Percentiles rank a stretch among this genome's conserved stretches.
Evolutionary conservation across 1,284 basidiomycete genomes (phyloP).

Genomic region (Trichosporon sp.): DNA sequence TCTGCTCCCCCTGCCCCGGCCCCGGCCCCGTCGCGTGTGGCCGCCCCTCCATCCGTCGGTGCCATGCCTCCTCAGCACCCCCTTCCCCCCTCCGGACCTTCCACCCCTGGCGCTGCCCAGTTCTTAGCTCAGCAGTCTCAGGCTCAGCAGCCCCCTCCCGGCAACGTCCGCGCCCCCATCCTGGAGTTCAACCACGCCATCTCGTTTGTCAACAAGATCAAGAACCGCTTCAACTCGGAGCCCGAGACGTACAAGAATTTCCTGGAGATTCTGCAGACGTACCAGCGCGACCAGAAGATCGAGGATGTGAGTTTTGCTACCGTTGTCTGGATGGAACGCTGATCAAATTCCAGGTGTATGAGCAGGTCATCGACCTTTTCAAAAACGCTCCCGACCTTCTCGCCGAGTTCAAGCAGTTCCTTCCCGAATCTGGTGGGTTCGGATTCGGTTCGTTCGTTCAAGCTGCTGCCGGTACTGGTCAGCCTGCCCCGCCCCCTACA

Average conservation of each 20-base stretch:
- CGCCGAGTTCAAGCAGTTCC: slow-evolving; percentile 93
- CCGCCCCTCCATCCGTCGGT: slow-evolving; percentile 42
- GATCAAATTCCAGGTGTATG: slow-evolving; percentile 69
- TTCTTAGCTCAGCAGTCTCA: slow-evolving; percentile 38
- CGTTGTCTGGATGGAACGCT: slow-evolving; percentile 23
- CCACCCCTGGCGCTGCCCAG: slow-evolving; percentile 51
- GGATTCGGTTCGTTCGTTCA: slow-evolving; percentile 46
- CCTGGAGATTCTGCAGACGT: slow-evolving; percentile 94
- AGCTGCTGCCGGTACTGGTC: slow-evolving; percentile 31
- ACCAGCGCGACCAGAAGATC: slow-evolving; percentile 90
- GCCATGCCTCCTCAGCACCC: slow-evolving; percentile 42
- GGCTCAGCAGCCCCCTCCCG: slow-evolving; percentile 37
- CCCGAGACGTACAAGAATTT: slow-evolving; percentile 97
- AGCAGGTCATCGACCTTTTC: slow-evolving; percentile 90
- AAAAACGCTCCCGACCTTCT: slow-evolving; percentile 89
- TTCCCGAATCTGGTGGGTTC: slow-evolving; percentile 66
- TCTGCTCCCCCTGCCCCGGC: slow-evolving; percentile 45
- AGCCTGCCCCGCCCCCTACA: slow-evolving; percentile 8
- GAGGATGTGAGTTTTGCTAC: slow-evolving; percentile 70
- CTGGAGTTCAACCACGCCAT: slow-evolving; percentile 97
- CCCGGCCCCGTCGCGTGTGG: slow-evolving; percentile 36
- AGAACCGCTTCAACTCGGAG: slow-evolving; percentile 87
- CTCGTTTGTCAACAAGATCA: slow-evolving; percentile 98
- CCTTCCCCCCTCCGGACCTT: slow-evolving; percentile 36
- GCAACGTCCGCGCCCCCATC: slow-evolving; percentile 48